Base-by-base conservation (phyloP, 129 eudicot genomes). In the Logfia minima region DNA sequence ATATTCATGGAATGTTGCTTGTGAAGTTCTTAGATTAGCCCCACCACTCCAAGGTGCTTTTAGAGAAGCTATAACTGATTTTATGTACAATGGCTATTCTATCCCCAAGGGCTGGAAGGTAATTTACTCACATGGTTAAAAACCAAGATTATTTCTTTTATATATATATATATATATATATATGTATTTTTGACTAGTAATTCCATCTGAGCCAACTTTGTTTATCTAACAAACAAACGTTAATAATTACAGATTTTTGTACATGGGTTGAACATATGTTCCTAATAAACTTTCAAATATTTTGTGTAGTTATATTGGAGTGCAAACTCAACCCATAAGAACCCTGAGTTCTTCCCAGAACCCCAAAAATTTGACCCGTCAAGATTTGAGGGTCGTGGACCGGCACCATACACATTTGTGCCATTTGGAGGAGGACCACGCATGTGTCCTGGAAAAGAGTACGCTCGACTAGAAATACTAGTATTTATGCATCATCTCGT, bases 51-150 rank as follows among this genome's bases (percentile, higher is more conserved):
- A 89, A 66, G 97, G 97, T 6, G 90, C 86, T 65, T 92, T 92
- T 51, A 80, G 97, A 77, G 96, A 89, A 79, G 91, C 88, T 23
- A 76, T 83, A n/a, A 35, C 80, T 10, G 97, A 92, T 58, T 89
- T 92, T 60, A 78, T 69, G 66, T 92, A 81, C 80, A 84, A 86
- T 58, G 97, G 96, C 18, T 89, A 87, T 80, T 82, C 92, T 1
- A 92, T 92, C 62, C 97, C 97, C 6, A 89, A 92, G 75, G 97
- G 97, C 32, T 92, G 96, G 97, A 92, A 92, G 93, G 97, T 91
- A 85, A 67, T 60, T 29, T 26, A 41, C 76, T 7, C 45, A 3
- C n/a, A 1, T 18, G 0, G 23, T 19, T 7, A 69, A 69, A 4
- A 58, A 21, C 63, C 63, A 14, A 31, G 14, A 16, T 16, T 19